Percentiles rank a stretch among this genome's conserved stretches.
Evolutionary conservation across 208 protist species (phyloP).

Genomic region (Leishmania martiniquensis): DNA sequence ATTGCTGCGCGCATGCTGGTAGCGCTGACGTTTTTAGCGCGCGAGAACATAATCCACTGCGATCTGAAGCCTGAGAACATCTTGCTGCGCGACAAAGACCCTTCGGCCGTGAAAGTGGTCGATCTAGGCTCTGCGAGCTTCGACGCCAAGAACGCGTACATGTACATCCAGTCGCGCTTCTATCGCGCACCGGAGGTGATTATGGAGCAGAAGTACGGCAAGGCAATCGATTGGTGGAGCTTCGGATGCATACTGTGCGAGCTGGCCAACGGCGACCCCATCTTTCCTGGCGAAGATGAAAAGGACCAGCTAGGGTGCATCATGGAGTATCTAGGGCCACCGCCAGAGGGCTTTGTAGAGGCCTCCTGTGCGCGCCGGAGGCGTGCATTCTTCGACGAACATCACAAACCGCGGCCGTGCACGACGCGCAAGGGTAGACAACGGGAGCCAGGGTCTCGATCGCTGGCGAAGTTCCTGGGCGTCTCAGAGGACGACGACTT

Average conservation of each 20-base stretch:
- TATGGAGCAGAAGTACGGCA: slow-evolving; percentile 72
- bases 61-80: slow-evolving; percentile 98
- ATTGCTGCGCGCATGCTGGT: slow-evolving; percentile 76
- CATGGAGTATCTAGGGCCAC: slow-evolving; percentile 89
- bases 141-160: slow-evolving; percentile 85
- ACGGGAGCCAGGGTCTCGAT: slow-evolving; percentile 51
- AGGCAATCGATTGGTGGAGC: slow-evolving; percentile 93
- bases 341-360: slow-evolving; percentile 49
- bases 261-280: slow-evolving; percentile 90
- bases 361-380: slow-evolving; percentile 34
- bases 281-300: slow-evolving; percentile 92
- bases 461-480: slow-evolving; percentile 58
- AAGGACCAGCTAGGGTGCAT: slow-evolving; percentile 86
- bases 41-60: slow-evolving; percentile 94
- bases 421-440: slow-evolving; percentile 37
- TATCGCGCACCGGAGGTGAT: slow-evolving; percentile 94
- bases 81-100: slow-evolving; percentile 73
- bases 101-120: slow-evolving; percentile 95
- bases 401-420: slow-evolving; percentile 45
- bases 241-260: slow-evolving; percentile 95
- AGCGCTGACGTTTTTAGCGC: slow-evolving; percentile 77
- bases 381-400: slow-evolving; percentile 55
- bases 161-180: slow-evolving; percentile 94
- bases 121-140: slow-evolving; percentile 98
- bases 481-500: slow-evolving; percentile 62